Evolutionary conservation across 805 yeast genomes (phyloP).

Genomic region (Candida morakotiae): DNA sequence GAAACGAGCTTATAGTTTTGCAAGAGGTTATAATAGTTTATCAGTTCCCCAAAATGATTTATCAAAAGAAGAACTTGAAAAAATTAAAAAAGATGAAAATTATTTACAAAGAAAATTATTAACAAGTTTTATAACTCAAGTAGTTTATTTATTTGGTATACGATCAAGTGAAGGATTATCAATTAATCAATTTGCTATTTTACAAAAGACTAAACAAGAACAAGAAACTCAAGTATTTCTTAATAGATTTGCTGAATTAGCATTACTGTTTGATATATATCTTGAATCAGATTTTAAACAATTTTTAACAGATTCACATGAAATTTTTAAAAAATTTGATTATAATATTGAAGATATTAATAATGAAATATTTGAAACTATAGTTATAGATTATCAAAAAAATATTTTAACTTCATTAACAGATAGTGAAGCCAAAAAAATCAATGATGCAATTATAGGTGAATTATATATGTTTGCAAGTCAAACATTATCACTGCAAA

Average conservation of each 20-base stretch:
- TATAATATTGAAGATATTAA: conserved; percentile 16
- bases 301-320: conserved; percentile 32
- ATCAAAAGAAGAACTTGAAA: conserved; percentile 35
- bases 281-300: conserved; percentile 36
- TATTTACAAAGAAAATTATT: conserved; percentile 63
- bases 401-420: conserved; percentile 24
- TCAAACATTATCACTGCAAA: conserved; percentile 13
- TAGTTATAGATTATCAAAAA: conserved; percentile 40
- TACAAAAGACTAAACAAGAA: conserved; percentile 13
- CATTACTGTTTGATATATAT: conserved; percentile 65
- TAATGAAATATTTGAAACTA: conserved; percentile 36
- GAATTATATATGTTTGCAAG: conserved; percentile 16
- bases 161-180: conserved; percentile 18
- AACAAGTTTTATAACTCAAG: conserved; percentile 56
- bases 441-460: conserved; percentile 30
- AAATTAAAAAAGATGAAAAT: conserved; percentile 50
- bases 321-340: conserved; percentile 35
- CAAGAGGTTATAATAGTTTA: conserved; percentile 42
- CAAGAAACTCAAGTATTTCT: conserved; percentile 10
- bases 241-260: conserved; percentile 35
- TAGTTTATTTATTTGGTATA: conserved; percentile 34
- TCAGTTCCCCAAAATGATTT: conserved; percentile 43
- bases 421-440: conserved; percentile 19
- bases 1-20: conserved; percentile 62
- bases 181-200: conserved; percentile 17